Base-by-base conservation (phyloP, 805 yeast species). In the Isabelozyma rhagii region DNA sequence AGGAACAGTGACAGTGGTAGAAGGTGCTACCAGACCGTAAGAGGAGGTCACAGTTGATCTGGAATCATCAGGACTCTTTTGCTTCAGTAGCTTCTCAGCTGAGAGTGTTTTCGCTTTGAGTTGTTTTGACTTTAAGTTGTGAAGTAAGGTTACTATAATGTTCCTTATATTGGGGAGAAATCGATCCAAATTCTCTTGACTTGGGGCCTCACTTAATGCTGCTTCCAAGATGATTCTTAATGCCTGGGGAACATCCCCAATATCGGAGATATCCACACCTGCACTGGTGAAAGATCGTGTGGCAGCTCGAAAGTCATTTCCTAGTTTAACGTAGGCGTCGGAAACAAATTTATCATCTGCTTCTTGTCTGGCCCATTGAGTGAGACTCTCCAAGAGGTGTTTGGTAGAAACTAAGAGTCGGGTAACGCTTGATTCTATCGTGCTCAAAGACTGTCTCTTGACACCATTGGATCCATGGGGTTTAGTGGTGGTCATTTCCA, bases 281-380 rank as follows among this genome's bases (percentile, higher is more conserved):
- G 89, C 85, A 49, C 77, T 78, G 5, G 83, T 71, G 64, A 93
- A 92, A 3, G 96, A 88, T 51, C 89, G 79, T 18, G 92, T 83
- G 0, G 96, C 89, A 3, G 88, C 82, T 57, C 93, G 84, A 74
- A 91, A 94, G 66, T 93, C 97, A 61, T 92, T 94, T 0, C 99
- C 99, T 28, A 94, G 78, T 55, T 83, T 85, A 13, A 94, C 99
- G 64, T 90, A 94, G 3, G 91, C 87, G 59, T 91, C 89, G 2
- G 97, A 89, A 2, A 94, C 97, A 54, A 82, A 89, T 49, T 81
- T 81, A 43, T 92, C 98, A 21, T 85, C 78, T 5, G 89, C 91
- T n/a, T 80, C 77, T 18, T 81, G 82, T 52, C 82, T 77, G 1
- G 98, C 92, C 99, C 99, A 94, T 52, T 83, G 89, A 0, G 96